Base-by-base conservation (phyloP, 345 rosid species). In the Durio zibethinus region DNA sequence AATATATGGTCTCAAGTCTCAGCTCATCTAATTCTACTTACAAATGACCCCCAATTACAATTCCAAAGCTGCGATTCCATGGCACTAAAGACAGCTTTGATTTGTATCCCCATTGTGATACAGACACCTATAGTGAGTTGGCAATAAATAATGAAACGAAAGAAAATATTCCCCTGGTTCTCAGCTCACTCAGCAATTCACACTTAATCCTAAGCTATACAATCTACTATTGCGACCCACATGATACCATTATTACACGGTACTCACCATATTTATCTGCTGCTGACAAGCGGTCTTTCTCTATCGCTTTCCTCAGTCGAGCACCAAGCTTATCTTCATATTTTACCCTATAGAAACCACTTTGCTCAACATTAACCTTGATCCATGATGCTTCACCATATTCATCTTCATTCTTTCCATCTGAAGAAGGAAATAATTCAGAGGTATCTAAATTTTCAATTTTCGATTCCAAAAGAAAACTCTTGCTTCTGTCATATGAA, bases 311-410 rank as follows among this genome's bases (percentile, higher is more conserved):
- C 83, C 90, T 87, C 62, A 95, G 91, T 76, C 86, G 85, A 81
- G 94, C 89, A n/a, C 88, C 85, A 78, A 95, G 97, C 67, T 81
- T 85, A 42, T 93, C 89, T 54, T 88, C 97, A 78, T 95, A 93
- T 84, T 93, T 95, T 81, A 95, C 97, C 79, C 97, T 87, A 60
- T 93, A 93, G 85, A 95, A 95, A 76, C 99, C 99, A 77, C 93
- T 80, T 87, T 89, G 98, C 76, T 88, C 84, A 61, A 90, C 89
- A 73, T 95, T 95, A 61, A 95, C 76, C 81, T 94, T 94, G 71
- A 93, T 86, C 95, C 98, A 95, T 82, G 82, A 66, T 35, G 68
- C n/a, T 33, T 35, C 25, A 0, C 68, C 25, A 18, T 63, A 1
- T 35, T 63, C 45, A 35, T 62, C 21, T 62, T 7, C 43, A 16